Conservation (phyloP, 768 basidiomycete species). For the Podaxis sp. region DNA sequence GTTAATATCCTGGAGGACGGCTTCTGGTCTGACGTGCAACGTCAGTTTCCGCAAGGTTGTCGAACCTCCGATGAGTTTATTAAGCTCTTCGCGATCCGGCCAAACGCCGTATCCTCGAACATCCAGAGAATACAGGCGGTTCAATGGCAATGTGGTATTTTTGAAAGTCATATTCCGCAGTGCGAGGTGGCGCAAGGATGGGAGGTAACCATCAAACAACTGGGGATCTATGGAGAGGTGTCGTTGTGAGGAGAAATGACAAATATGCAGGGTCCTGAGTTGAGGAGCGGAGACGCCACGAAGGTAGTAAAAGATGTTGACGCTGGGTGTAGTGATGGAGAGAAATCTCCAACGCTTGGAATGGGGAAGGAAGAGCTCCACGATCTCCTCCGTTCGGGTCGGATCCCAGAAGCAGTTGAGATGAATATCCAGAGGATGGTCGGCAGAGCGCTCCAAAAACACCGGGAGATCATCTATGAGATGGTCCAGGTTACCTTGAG, state of each 20-base stretch:
- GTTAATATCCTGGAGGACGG: constrained; percentile 22
- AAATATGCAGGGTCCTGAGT: constrained; percentile 25
- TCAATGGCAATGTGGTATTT: constrained; percentile 21
- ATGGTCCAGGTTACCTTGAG: constrained; percentile 23
- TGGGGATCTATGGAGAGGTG: constrained; percentile 21
- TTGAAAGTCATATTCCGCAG: constrained; percentile 30
- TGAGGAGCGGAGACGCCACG: constrained; percentile 21
- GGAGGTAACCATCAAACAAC: constrained; percentile 22
- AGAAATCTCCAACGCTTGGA: constrained; percentile 28
- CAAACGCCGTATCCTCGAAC: constrained; percentile 31
- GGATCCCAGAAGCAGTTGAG: constrained; percentile 30
- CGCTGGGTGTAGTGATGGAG: constrained; percentile 24
- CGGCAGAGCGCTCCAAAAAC: constrained; percentile 27
- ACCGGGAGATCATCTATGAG: constrained; percentile 23
- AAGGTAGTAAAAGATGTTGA: constrained; percentile 26
- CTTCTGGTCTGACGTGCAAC: constrained; percentile 29
- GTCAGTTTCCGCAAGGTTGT: constrained; percentile 22
- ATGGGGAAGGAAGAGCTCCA: constrained; percentile 27
- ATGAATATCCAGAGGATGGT: constrained; percentile 28
- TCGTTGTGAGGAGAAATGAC: constrained; percentile 24
- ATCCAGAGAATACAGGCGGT: constrained; percentile 26
- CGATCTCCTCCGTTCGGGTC: constrained; percentile 20
- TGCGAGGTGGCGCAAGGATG: constrained; percentile 25
- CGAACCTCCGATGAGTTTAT: constrained; percentile 26
- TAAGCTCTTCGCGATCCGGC: constrained; percentile 24